A percentile compares a stretch with the other conserved stretches of the same genome.
Evolutionary conservation across 176 grass and related monocot species (phyloP).

Genomic region (Cenchrus purpureus): DNA sequence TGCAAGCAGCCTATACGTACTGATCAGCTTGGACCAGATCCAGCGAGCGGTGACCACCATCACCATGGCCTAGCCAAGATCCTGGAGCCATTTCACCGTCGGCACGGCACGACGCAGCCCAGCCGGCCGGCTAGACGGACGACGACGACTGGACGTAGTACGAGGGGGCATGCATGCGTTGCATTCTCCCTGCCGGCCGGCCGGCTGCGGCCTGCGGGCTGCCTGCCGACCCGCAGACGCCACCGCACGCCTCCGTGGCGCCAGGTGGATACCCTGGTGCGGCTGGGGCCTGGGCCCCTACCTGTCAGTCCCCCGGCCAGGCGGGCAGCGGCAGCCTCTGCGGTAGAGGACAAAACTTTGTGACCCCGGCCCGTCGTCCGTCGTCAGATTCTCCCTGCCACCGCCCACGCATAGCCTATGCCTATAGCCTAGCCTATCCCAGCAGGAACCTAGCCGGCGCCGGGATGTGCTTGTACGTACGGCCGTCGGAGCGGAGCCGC

Average conservation of each 20-base stretch:
- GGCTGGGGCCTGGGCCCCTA: neutral
- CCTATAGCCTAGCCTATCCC: neutral
- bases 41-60: neutral
- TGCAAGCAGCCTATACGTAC: too few species aligned
- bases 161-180: neutral
- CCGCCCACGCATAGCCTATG: conserved; percentile 23
- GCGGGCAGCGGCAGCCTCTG: neutral
- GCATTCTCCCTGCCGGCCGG: conserved; percentile 14
- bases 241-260: conserved; percentile 10
- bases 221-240: neutral
- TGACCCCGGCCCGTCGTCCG: neutral
- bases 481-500: neutral
- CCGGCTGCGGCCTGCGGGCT: neutral
- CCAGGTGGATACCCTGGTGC: neutral
- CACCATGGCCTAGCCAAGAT: neutral
- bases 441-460: neutral
- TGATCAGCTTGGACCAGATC: conserved; percentile 3
- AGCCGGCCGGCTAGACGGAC: neutral
- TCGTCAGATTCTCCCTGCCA: conserved; percentile 34
- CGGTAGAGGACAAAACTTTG: conserved; percentile 30
- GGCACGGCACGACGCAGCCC: too few species aligned
- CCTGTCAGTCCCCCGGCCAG: neutral
- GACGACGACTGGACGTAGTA: neutral
- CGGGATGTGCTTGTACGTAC: conserved; percentile 27
- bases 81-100: neutral